phyloP scores from a whole-genome alignment of 441 rosid genomes.

The Sinapis alba region DNA sequence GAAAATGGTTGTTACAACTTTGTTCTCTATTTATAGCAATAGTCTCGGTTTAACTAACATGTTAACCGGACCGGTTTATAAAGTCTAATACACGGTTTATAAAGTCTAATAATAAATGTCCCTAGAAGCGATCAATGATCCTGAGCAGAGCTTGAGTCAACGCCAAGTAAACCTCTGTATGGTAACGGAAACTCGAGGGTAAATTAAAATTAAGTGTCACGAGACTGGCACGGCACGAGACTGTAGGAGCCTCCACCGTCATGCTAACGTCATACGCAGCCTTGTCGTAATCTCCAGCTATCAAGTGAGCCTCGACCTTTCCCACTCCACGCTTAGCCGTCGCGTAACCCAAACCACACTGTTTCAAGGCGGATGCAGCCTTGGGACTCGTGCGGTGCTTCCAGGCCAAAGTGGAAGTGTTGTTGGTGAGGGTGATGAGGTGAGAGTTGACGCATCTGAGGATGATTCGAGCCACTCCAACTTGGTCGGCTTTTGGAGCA shows the following conservation, averaged over 20 bases:
- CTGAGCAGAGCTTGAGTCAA: conserved; percentile 38
- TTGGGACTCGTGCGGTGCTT: not conserved
- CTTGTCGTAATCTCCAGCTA: conserved; percentile 31
- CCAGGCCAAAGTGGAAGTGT: conserved; percentile 13
- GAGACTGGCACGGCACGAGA: conserved; percentile 14
- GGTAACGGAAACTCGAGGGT: conserved; percentile 17
- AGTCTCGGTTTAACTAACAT: too few species aligned
- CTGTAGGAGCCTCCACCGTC: conserved; percentile 20
- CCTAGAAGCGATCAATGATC: conserved; percentile 39
- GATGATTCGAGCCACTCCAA: conserved; percentile 35
- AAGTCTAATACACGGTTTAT: too few species aligned
- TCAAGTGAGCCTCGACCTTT: conserved; percentile 14
- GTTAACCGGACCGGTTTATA: too few species aligned
- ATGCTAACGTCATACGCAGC: conserved; percentile 26
- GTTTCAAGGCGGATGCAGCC: conserved; percentile 14
- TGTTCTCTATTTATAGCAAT: too few species aligned
- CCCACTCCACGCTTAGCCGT: conserved; percentile 27
- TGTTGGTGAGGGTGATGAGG: conserved; percentile 26
- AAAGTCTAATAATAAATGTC: too few species aligned
- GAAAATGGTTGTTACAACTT: too few species aligned
- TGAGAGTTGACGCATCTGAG: conserved; percentile 28
- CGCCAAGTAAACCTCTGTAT: conserved; percentile 32
- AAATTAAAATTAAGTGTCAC: conserved; percentile 14
- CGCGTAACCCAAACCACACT: conserved; percentile 23
- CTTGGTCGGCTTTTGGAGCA: conserved; percentile 11